Evolutionary conservation across 768 basidiomycete species (phyloP).

Genomic region (Suillus paluster): DNA sequence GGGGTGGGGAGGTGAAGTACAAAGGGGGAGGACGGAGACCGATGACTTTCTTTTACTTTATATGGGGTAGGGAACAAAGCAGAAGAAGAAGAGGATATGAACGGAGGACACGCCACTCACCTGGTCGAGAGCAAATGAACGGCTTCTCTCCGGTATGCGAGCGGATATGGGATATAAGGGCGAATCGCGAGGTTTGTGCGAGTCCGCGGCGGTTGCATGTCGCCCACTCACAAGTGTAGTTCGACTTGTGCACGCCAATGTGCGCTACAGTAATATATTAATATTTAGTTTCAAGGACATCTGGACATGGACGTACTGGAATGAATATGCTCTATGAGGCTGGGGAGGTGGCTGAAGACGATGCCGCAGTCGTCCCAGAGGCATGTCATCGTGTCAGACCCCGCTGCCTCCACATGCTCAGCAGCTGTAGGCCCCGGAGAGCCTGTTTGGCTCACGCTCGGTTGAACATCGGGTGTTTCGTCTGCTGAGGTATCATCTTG

Average conservation of each 20-base stretch:
- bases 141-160: conserved; percentile 96
- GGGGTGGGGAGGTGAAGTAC: not conserved
- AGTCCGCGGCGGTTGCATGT: conserved; percentile 81
- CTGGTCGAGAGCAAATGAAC: conserved; percentile 80
- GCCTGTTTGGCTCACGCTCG: conserved; percentile 14
- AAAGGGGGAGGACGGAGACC: not conserved
- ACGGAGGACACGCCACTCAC: conserved; percentile 44
- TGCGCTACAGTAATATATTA: conserved; percentile 53
- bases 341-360: conserved; percentile 73
- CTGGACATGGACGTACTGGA: conserved; percentile 54
- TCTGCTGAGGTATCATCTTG: conserved; percentile 32
- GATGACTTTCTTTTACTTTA: not conserved
- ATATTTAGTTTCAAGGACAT: not conserved
- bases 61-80: conserved; percentile 8
- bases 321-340: conserved; percentile 84
- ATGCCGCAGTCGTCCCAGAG: conserved; percentile 83
- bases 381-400: conserved; percentile 70
- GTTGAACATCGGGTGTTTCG: conserved; percentile 22
- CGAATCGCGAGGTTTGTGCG: conserved; percentile 87
- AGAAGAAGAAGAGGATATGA: not conserved
- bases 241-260: conserved; percentile 82
- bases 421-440: conserved; percentile 28
- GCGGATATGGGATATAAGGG: conserved; percentile 87
- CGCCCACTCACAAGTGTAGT: conserved; percentile 89
- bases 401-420: conserved; percentile 22